phyloP scores from a whole-genome alignment of 306 rosid genomes.

The Sicyos edulis region DNA sequence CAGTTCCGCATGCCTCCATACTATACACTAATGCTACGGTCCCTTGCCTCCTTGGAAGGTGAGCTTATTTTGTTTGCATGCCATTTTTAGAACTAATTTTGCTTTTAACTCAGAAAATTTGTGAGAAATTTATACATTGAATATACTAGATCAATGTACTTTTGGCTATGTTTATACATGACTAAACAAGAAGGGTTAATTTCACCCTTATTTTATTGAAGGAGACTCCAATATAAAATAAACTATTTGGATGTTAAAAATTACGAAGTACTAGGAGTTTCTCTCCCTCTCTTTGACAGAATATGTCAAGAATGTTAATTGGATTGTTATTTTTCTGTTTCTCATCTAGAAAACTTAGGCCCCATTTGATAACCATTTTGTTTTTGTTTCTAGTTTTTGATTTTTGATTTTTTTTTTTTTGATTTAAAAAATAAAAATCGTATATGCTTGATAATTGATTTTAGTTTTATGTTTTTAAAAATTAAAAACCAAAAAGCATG shows the following conservation, averaged over 20 bases:
- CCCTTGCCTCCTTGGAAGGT: constrained; percentile 96
- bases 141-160: not conserved
- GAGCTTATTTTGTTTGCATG: not conserved
- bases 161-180: not conserved
- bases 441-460: too few species aligned
- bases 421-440: too few species aligned
- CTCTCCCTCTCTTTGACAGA: not conserved
- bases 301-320: not conserved
- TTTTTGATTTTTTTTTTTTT: too few species aligned
- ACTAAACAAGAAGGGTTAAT: not conserved
- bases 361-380: too few species aligned
- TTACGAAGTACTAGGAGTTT: not conserved
- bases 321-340: not conserved
- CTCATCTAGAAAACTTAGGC: not conserved
- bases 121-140: not conserved
- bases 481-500: too few species aligned
- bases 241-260: not conserved
- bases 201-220: not conserved
- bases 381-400: too few species aligned
- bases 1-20: constrained; percentile 98
- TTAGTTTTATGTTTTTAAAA: too few species aligned
- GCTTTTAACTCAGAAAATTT: not conserved
- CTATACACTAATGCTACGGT: constrained; percentile 77
- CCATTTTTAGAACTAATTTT: constrained; percentile 3
- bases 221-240: not conserved